Percentiles rank a stretch among this genome's conserved stretches.
These are phyloP conservation scores for Bipolaris sorokiniana DNA, from an alignment of 2,329 filamentous ascomycete species.

Conservation along the genomic window DNA sequence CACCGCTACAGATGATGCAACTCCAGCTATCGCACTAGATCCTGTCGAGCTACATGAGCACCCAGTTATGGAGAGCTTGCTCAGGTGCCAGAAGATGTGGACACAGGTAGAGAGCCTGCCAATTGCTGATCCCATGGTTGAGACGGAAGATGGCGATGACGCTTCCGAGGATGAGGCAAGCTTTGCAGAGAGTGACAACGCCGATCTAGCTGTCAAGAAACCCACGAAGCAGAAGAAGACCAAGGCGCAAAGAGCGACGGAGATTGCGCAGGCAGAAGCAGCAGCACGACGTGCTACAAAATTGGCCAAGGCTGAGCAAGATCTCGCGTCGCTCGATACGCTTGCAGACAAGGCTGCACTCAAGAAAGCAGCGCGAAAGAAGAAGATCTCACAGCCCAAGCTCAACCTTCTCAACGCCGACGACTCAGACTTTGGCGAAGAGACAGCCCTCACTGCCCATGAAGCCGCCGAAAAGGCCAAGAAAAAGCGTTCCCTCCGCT, in stretches of 20 bases:
- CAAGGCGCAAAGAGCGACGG: constrained; percentile 57
- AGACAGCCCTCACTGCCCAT: constrained; percentile 75
- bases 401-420: constrained; percentile 58
- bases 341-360: constrained; percentile 60
- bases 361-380: constrained; percentile 56
- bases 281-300: constrained; percentile 61
- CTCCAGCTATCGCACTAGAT: constrained; percentile 65
- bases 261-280: constrained; percentile 61
- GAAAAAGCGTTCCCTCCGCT: constrained; percentile 90
- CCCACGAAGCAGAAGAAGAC: constrained; percentile 52
- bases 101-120: constrained; percentile 71
- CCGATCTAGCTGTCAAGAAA: constrained; percentile 43
- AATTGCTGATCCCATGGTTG: constrained; percentile 53
- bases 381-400: constrained; percentile 32
- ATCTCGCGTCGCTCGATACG: constrained; percentile 72
- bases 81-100: constrained; percentile 84
- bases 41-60: constrained; percentile 86
- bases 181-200: constrained; percentile 38
- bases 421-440: constrained; percentile 92
- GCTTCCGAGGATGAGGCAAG: constrained; percentile 45
- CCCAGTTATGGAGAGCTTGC: constrained; percentile 83
- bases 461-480: constrained; percentile 85
- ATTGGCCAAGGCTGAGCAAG: constrained; percentile 67
- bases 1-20: constrained; percentile 64
- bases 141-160: constrained; percentile 40